phyloP scores from a whole-genome alignment of 352 stramenopile genomes.

The Globisporangium nodosum region DNA sequence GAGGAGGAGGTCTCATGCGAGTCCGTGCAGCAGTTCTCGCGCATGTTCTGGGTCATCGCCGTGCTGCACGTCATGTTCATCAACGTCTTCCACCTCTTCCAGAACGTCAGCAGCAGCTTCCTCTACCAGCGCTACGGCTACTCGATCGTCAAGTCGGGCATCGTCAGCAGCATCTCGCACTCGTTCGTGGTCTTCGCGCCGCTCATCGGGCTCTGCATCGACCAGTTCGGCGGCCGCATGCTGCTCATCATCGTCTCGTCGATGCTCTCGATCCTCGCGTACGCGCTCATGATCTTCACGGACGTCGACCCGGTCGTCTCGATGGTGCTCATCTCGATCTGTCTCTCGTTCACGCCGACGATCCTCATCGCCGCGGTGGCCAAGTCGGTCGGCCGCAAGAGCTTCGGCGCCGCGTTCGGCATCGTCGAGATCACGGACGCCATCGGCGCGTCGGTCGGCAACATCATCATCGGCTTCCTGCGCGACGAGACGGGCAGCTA shows the following conservation, averaged over 20 bases:
- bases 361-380: conserved; percentile 86
- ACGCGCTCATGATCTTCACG: conserved; percentile 84
- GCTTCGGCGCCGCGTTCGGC: conserved; percentile 80
- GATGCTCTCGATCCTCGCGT: conserved; percentile 69
- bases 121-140: conserved; percentile 84
- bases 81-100: conserved; percentile 90
- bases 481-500: conserved; percentile 75
- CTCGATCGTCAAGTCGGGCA: conserved; percentile 79
- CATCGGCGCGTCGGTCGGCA: conserved; percentile 75
- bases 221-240: conserved; percentile 85
- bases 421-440: conserved; percentile 86
- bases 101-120: conserved; percentile 87
- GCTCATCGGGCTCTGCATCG: conserved; percentile 84
- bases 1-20: conserved; percentile 42
- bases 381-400: conserved; percentile 64
- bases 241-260: conserved; percentile 71
- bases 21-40: conserved; percentile 64
- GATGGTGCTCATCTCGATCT: conserved; percentile 86
- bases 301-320: conserved; percentile 66
- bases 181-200: conserved; percentile 83
- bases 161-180: conserved; percentile 76
- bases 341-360: conserved; percentile 81
- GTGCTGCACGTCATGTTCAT: conserved; percentile 87
- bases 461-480: conserved; percentile 82
- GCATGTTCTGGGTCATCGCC: conserved; percentile 85